A percentile compares a stretch with the other conserved stretches of the same genome.
Conservation (phyloP, 305 asterid genomes). For the Andrographis paniculata region DNA sequence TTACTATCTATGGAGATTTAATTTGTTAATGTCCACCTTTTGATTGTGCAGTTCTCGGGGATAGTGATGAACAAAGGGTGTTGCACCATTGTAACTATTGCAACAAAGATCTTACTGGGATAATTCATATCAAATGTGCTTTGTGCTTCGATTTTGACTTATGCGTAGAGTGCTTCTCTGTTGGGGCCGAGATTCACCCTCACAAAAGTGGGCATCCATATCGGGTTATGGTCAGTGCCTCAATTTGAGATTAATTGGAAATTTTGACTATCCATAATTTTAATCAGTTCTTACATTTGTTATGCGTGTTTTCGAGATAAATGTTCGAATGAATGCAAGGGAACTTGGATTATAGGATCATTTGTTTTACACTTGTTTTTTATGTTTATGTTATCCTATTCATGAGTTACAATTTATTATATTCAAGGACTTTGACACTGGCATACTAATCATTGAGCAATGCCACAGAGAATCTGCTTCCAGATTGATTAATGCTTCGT, state of each 20-base stretch:
- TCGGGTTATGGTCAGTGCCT: constrained; percentile 65
- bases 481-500: constrained; percentile 11
- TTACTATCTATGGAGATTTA: no score
- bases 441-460: constrained; percentile 3
- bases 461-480: constrained; percentile 1
- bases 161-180: constrained; percentile 80
- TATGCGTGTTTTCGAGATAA: constrained; percentile 4
- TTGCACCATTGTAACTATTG: constrained; percentile 73
- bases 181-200: constrained; percentile 74
- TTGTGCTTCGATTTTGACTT: constrained; percentile 72
- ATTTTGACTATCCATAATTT: background rate
- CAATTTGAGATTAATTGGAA: constrained; percentile 11
- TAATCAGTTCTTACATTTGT: constrained; percentile 7
- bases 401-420: background rate
- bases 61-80: constrained; percentile 61
- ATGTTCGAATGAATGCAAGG: background rate
- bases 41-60: constrained; percentile 48
- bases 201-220: constrained; percentile 67
- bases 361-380: constrained; percentile 1
- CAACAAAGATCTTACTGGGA: constrained; percentile 66
- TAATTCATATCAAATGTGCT: constrained; percentile 68
- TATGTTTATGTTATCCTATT: constrained; percentile 3
- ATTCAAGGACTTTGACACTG: no score
- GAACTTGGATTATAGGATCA: constrained; percentile 8
- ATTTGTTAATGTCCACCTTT: constrained; percentile 16